Evolutionary conservation across 495 filamentous ascomycete genomes (phyloP).

Genomic region (Hamigera avellanea): DNA sequence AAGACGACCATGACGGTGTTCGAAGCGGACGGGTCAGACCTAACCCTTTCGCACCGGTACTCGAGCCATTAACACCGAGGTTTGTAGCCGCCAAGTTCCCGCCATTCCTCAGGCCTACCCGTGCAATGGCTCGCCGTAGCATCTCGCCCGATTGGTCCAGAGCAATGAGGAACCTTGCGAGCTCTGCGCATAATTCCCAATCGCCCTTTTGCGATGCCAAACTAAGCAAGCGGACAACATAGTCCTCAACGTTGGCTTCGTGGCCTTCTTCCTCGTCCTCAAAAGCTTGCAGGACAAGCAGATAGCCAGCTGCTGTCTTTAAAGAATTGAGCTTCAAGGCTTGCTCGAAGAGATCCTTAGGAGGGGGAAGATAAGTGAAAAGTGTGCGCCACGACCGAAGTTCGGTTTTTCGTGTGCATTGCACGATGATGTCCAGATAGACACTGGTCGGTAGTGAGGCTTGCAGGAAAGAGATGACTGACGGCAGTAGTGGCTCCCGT

Average conservation of each 20-base stretch:
- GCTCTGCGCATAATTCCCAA: slow-evolving; percentile 94
- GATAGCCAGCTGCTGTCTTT: slow-evolving; percentile 92
- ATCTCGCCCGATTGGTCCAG: slow-evolving; percentile 80
- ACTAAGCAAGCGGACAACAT: slow-evolving; percentile 68
- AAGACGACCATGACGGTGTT: slow-evolving; percentile 6
- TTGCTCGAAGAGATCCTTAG: slow-evolving; percentile 85
- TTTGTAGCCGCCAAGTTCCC: background rate
- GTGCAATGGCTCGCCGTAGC: slow-evolving; percentile 62
- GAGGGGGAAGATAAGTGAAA: slow-evolving; percentile 79
- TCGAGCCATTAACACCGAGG: slow-evolving; percentile 14
- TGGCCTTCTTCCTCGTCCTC: slow-evolving; percentile 64
- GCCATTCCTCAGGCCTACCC: slow-evolving; percentile 42
- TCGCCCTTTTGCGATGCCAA: slow-evolving; percentile 74
- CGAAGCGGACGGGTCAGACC: slow-evolving; percentile 25
- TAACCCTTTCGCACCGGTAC: slow-evolving; percentile 24
- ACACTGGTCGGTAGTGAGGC: slow-evolving; percentile 63
- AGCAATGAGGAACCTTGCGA: slow-evolving; percentile 85
- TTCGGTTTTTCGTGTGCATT: slow-evolving; percentile 96
- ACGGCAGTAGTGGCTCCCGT: slow-evolving; percentile 63
- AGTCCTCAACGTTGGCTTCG: slow-evolving; percentile 51
- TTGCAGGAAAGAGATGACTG: slow-evolving; percentile 72
- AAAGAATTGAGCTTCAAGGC: slow-evolving; percentile 71
- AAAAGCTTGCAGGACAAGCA: slow-evolving; percentile 90
- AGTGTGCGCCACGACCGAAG: slow-evolving; percentile 89
- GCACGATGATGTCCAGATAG: slow-evolving; percentile 91